A percentile compares a stretch with the other conserved stretches of the same genome.
Evolutionary conservation across 306 rosid genomes (phyloP).

Genomic region (Dalbergia cochinchinensis): DNA sequence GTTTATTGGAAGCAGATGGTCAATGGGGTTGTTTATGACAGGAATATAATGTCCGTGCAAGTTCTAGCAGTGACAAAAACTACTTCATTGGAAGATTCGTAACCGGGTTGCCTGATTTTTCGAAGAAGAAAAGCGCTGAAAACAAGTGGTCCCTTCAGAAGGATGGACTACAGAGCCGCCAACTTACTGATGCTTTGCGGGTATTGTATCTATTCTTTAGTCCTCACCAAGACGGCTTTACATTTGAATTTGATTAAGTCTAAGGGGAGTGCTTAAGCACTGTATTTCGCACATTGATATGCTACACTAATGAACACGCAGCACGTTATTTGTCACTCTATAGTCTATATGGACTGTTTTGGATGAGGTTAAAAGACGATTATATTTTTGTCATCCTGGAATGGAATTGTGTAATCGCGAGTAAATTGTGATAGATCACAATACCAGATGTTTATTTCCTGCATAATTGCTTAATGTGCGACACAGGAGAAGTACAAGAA

Average conservation of each 20-base stretch:
- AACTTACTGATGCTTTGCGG: slow-evolving; percentile 68
- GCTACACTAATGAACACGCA: background rate
- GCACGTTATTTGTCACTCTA: background rate
- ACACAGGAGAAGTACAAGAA: slow-evolving; percentile 84
- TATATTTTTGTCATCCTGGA: slow-evolving; percentile 3
- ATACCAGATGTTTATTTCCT: slow-evolving; percentile 7
- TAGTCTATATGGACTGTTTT: background rate
- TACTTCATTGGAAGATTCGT: slow-evolving; percentile 81
- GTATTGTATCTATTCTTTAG: slow-evolving; percentile 48
- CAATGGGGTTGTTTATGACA: slow-evolving; percentile 39
- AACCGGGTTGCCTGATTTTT: slow-evolving; percentile 81
- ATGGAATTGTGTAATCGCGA: slow-evolving; percentile 6
- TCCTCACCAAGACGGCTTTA: background rate
- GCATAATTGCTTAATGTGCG: slow-evolving; percentile 26
- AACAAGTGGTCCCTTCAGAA: slow-evolving; percentile 80
- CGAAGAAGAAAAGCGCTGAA: slow-evolving; percentile 80
- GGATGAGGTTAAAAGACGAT: background rate
- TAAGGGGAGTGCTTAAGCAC: slow-evolving; percentile 25
- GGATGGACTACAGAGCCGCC: slow-evolving; percentile 88
- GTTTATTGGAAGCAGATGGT: background rate
- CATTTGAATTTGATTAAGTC: slow-evolving; percentile 18
- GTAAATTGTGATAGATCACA: slow-evolving; percentile 20
- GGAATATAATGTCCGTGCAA: slow-evolving; percentile 89
- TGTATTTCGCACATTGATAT: background rate
- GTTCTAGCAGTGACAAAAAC: slow-evolving; percentile 69